These are phyloP conservation scores for Tylopilus vinaceipallidus DNA, from an alignment of 768 basidiomycete species.

Conservation along the genomic window DNA sequence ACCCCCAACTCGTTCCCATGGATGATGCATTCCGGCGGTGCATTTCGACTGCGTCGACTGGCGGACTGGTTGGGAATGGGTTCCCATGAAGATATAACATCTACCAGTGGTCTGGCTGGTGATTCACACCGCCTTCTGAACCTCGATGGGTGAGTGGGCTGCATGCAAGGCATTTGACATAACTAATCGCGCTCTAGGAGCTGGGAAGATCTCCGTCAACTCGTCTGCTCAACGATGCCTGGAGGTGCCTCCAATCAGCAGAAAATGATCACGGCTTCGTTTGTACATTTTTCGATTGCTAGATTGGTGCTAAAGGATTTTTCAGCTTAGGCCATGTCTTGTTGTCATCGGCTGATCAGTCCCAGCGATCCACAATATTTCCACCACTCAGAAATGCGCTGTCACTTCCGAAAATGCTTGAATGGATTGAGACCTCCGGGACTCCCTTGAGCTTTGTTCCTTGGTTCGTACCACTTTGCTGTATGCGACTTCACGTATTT, in stretches of 20 bases:
- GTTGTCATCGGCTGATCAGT: slow-evolving; percentile 37
- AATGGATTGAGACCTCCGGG: slow-evolving; percentile 41
- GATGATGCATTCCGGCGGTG: slow-evolving; percentile 40
- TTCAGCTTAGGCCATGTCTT: slow-evolving; percentile 61
- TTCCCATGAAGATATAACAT: slow-evolving; percentile 33
- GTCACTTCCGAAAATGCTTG: slow-evolving; percentile 40
- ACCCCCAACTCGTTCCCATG: slow-evolving; percentile 49
- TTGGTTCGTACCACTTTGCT: slow-evolving; percentile 37
- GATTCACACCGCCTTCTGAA: slow-evolving; percentile 35
- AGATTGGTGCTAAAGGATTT: slow-evolving; percentile 5
- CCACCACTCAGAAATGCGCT: slow-evolving; percentile 48
- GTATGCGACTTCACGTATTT: background rate
- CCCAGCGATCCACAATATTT: slow-evolving; percentile 37
- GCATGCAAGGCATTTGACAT: background rate
- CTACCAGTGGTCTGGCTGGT: slow-evolving; percentile 38
- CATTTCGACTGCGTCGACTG: slow-evolving; percentile 62
- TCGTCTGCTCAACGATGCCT: slow-evolving; percentile 6
- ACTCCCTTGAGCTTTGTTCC: slow-evolving; percentile 46
- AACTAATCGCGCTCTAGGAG: slow-evolving; percentile 18
- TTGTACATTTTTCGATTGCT: slow-evolving; percentile 1
- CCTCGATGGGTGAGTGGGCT: slow-evolving; percentile 35
- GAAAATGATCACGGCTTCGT: slow-evolving; percentile 42
- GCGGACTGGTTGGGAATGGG: slow-evolving; percentile 53
- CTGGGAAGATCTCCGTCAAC: slow-evolving; percentile 12
- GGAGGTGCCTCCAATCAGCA: slow-evolving; percentile 1